Conservation (phyloP, 208 protist species). For the Trypanosoma rangeli region DNA sequence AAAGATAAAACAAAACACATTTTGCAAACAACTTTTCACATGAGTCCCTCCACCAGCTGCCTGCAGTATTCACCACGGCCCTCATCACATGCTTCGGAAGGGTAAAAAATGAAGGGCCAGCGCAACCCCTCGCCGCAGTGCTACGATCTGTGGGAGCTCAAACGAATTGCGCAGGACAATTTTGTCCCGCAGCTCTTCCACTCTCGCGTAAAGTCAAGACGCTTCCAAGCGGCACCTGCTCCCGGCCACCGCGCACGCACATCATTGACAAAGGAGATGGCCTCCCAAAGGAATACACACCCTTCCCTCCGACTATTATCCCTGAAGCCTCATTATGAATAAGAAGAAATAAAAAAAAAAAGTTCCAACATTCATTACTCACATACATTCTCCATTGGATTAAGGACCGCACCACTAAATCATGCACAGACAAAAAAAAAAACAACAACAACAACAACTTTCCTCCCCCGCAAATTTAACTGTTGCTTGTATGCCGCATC, state of each 20-base stretch:
- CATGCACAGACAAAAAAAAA: background rate
- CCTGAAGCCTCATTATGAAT: background rate
- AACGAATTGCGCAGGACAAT: background rate
- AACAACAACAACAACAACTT: slow-evolving; percentile 12
- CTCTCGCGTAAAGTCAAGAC: background rate
- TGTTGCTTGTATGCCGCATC: background rate
- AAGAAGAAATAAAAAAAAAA: background rate
- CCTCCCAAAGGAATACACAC: background rate
- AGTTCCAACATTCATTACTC: background rate
- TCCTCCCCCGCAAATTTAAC: background rate
- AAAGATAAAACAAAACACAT: background rate
- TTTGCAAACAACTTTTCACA: background rate
- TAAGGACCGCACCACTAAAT: background rate
- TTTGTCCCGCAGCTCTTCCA: background rate
- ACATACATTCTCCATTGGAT: background rate
- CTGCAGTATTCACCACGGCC: background rate
- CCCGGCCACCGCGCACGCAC: background rate
- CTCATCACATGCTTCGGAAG: background rate
- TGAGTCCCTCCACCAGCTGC: background rate
- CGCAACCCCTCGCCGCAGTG: background rate
- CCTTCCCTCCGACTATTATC: background rate
- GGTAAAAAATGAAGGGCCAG: background rate
- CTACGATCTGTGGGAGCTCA: background rate
- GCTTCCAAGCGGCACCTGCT: background rate
- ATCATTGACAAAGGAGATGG: background rate